Conservation (phyloP, 1,284 basidiomycete genomes). For the Malassezia vespertilionis region DNA sequence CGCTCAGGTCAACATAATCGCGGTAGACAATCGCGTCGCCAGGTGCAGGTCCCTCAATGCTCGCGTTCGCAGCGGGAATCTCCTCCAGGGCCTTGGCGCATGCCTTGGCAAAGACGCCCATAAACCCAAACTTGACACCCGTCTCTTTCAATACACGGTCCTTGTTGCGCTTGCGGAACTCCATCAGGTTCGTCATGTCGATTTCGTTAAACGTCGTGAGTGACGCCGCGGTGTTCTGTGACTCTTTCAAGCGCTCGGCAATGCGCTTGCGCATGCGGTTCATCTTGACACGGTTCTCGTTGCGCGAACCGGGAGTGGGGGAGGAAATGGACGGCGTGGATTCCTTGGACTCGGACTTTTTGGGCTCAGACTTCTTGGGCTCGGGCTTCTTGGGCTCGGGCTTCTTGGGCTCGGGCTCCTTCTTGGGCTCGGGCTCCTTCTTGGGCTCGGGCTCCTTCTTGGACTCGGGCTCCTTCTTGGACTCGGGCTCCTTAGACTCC, state of each 20-base stretch:
- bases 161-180: slow-evolving; percentile 90
- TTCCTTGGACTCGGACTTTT: slow-evolving; percentile 36
- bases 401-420: slow-evolving; percentile 48
- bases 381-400: slow-evolving; percentile 46
- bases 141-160: slow-evolving; percentile 81
- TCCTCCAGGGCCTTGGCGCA: slow-evolving; percentile 75
- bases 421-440: slow-evolving; percentile 47
- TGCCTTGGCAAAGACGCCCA: slow-evolving; percentile 91
- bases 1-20: slow-evolving; percentile 59
- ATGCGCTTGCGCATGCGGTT: slow-evolving; percentile 79
- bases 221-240: slow-evolving; percentile 91
- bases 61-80: slow-evolving; percentile 86
- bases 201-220: slow-evolving; percentile 99
- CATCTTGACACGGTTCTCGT: slow-evolving; percentile 67
- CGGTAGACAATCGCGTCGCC: slow-evolving; percentile 89
- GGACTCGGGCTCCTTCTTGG: slow-evolving; percentile 9
- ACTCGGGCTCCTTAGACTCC: slow-evolving; percentile 47
- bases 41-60: slow-evolving; percentile 59
- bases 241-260: slow-evolving; percentile 92
- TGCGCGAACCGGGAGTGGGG: slow-evolving; percentile 51
- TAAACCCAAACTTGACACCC: slow-evolving; percentile 95
- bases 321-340: slow-evolving; percentile 28
- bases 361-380: slow-evolving; percentile 47
- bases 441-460: slow-evolving; percentile 39
- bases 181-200: slow-evolving; percentile 92